phyloP scores from a whole-genome alignment of 2,329 filamentous ascomycete genomes.

The Ophiognomonia clavigignenti-juglandacearum region DNA sequence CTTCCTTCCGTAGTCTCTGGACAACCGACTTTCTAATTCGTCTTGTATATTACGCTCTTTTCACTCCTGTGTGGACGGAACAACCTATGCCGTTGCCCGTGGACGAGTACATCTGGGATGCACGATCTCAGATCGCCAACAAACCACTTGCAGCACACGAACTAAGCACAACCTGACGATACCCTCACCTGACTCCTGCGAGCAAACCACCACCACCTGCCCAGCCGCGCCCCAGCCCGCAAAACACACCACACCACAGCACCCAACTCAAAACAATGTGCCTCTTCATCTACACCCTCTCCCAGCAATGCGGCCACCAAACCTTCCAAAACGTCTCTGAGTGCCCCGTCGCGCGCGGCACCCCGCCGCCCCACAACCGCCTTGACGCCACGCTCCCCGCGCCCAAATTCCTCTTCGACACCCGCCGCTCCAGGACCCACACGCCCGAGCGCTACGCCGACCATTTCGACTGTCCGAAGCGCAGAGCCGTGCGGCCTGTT shows the following conservation, averaged over 20 bases:
- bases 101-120: too few relatives aligned
- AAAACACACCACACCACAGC: background rate
- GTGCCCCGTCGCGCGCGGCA: constrained; percentile 24
- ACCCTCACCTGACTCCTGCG: too few relatives aligned
- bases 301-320: constrained; percentile 25
- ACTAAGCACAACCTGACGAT: too few relatives aligned
- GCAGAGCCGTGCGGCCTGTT: constrained; percentile 9
- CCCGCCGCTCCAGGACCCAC: constrained; percentile 1
- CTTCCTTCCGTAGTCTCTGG: background rate
- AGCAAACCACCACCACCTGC: background rate
- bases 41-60: too few relatives aligned
- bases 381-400: constrained; percentile 17
- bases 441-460: constrained; percentile 6
- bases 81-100: too few relatives aligned
- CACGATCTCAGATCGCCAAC: too few relatives aligned
- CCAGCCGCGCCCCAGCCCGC: too few relatives aligned
- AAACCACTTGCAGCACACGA: too few relatives aligned
- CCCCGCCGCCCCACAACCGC: constrained; percentile 16
- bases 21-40: too few relatives aligned
- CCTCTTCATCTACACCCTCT: constrained; percentile 24
- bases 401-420: constrained; percentile 17
- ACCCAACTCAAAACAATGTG: constrained; percentile 24
- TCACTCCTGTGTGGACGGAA: too few relatives aligned
- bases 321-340: constrained; percentile 30
- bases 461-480: constrained; percentile 8